Evolutionary conservation across 1,139 yeast species (phyloP).

Genomic region (Scheffersomyces cryptocercus): DNA sequence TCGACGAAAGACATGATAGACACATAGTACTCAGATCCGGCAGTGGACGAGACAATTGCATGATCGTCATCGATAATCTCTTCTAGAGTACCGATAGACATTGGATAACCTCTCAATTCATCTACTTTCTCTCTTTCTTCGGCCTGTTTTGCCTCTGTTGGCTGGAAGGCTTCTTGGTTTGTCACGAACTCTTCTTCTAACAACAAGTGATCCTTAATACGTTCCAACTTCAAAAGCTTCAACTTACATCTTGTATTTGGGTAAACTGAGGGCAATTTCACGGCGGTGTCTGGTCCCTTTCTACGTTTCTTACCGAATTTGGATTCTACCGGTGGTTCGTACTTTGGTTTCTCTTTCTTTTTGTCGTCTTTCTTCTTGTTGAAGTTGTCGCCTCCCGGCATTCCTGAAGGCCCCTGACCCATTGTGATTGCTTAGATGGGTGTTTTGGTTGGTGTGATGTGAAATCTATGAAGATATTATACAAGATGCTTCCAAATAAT

Average conservation of each 20-base stretch:
- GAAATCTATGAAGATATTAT: too few relatives aligned
- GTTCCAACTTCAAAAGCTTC: constrained; percentile 85
- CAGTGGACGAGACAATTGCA: constrained; percentile 94
- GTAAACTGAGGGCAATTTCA: constrained; percentile 79
- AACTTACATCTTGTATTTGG: constrained; percentile 95
- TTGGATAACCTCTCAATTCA: constrained; percentile 94
- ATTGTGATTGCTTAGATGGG: constrained; percentile 8
- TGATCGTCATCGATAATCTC: constrained; percentile 98
- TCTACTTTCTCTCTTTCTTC: constrained; percentile 96
- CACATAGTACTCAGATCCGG: constrained; percentile 97
- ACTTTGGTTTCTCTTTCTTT: constrained; percentile 86
- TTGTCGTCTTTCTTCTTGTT: constrained; percentile 75
- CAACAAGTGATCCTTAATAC: constrained; percentile 93
- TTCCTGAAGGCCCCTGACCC: constrained; percentile 86
- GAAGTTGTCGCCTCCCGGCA: constrained; percentile 57
- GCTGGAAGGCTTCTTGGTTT: constrained; percentile 91
- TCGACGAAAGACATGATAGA: constrained; percentile 97
- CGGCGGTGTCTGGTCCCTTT: constrained; percentile 88
- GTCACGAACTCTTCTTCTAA: constrained; percentile 96
- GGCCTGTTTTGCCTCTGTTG: constrained; percentile 94
- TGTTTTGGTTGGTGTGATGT: background rate
- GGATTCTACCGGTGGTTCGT: constrained; percentile 97
- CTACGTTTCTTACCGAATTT: constrained; percentile 88
- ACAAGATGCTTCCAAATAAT: too few relatives aligned
- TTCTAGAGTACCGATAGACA: constrained; percentile 95